phyloP scores from a whole-genome alignment of 495 filamentous ascomycete genomes.

The Cryomyces minteri region DNA sequence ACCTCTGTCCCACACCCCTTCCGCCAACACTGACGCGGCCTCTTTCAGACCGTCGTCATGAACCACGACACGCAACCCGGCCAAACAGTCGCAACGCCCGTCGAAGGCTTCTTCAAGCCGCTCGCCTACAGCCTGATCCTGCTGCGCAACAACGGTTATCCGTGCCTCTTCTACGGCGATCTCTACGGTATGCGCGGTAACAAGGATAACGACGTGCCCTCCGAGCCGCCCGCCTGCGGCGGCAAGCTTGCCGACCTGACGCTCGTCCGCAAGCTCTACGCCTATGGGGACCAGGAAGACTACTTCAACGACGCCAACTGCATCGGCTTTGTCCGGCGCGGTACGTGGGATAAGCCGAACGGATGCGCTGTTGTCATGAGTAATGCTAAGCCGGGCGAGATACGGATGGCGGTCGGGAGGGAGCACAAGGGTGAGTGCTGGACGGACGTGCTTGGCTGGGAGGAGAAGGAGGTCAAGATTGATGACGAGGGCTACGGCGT shows the following conservation, averaged over 20 bases:
- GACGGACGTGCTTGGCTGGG: conserved; percentile 16
- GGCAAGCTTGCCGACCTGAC: conserved; percentile 40
- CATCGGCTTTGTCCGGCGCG: conserved; percentile 46
- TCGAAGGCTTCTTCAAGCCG: conserved; percentile 19
- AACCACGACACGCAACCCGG: conserved; percentile 25
- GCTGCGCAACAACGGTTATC: conserved; percentile 43
- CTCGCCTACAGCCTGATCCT: conserved; percentile 36
- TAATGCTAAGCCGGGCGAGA: conserved; percentile 9
- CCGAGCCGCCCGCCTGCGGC: conserved; percentile 38
- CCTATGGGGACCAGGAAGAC: conserved; percentile 47
- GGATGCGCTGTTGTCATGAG: conserved; percentile 19
- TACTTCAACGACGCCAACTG: conserved; percentile 50
- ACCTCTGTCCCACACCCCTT: neutral
- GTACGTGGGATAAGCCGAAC: conserved; percentile 5
- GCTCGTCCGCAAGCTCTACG: conserved; percentile 47
- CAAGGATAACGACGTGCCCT: conserved; percentile 6
- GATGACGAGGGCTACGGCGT: conserved; percentile 17
- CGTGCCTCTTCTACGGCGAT: conserved; percentile 60
- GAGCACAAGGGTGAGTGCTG: conserved; percentile 17
- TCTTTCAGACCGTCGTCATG: conserved; percentile 16
- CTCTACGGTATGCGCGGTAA: conserved; percentile 46
- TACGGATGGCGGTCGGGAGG: conserved; percentile 16
- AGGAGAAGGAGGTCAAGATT: conserved; percentile 14
- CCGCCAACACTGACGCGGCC: neutral
- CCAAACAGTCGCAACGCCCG: conserved; percentile 19